These are phyloP conservation scores for Cladosporium colombiae DNA, from an alignment of 2,329 filamentous ascomycete genomes.

Conservation along the genomic window DNA sequence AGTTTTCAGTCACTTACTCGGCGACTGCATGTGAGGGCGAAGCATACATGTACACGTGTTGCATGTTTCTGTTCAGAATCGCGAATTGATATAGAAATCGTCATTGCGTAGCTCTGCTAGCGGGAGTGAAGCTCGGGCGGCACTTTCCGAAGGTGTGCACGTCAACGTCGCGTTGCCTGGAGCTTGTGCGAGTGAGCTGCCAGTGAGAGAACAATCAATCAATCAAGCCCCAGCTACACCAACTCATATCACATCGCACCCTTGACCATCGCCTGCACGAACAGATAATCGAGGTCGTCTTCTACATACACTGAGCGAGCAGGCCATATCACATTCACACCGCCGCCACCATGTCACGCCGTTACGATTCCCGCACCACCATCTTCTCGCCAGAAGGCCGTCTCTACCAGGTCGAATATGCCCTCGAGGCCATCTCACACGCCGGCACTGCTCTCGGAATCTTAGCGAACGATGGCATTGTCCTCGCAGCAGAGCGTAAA, in stretches of 20 bases:
- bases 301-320: not conserved
- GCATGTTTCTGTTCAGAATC: not conserved
- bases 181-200: slow-evolving; percentile 14
- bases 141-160: slow-evolving; percentile 12
- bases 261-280: not conserved
- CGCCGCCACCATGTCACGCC: slow-evolving; percentile 34
- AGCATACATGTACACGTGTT: not conserved
- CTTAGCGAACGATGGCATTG: slow-evolving; percentile 96
- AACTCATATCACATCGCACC: not conserved
- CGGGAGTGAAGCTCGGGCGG: slow-evolving; percentile 20
- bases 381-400: slow-evolving; percentile 99
- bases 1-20: slow-evolving; percentile 5
- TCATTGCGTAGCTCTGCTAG: slow-evolving; percentile 15
- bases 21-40: not conserved
- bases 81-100: slow-evolving; percentile 18
- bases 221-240: slow-evolving; percentile 12
- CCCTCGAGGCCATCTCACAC: slow-evolving; percentile 96
- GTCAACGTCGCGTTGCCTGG: slow-evolving; percentile 21
- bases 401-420: slow-evolving; percentile 99
- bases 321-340: slow-evolving; percentile 13
- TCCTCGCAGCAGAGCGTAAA: slow-evolving; percentile 96
- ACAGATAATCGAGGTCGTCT: not conserved
- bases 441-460: slow-evolving; percentile 96
- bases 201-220: slow-evolving; percentile 10
- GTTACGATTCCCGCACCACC: slow-evolving; percentile 63